These are phyloP conservation scores for Lasiosphaeria hispida DNA, from an alignment of 495 filamentous ascomycete genomes.

Conservation along the genomic window DNA sequence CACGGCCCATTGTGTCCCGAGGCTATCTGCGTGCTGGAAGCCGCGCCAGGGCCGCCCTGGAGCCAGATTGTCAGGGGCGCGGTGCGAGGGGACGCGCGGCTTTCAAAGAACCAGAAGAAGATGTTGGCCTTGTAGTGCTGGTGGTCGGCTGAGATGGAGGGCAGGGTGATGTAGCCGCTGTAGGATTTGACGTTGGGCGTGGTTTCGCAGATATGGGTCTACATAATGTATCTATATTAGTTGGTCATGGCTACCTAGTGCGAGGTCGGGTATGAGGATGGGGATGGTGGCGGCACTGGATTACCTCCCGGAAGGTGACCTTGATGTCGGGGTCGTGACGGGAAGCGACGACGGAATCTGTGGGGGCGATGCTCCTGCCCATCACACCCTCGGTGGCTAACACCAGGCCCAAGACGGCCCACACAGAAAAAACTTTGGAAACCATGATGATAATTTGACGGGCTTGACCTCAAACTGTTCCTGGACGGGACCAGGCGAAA, in stretches of 20 bases:
- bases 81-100: constrained; percentile 1
- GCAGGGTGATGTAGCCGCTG: constrained; percentile 15
- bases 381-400: too few relatives aligned
- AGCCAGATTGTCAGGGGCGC: constrained; percentile 17
- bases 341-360: too few relatives aligned
- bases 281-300: too few relatives aligned
- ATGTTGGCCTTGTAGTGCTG: background rate
- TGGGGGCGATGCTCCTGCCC: too few relatives aligned
- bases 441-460: too few relatives aligned
- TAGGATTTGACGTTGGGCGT: constrained; percentile 9
- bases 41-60: constrained; percentile 13
- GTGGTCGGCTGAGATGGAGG: background rate
- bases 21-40: constrained; percentile 9
- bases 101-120: constrained; percentile 19
- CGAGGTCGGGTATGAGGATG: background rate
- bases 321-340: too few relatives aligned
- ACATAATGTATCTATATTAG: background rate
- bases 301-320: constrained; percentile 6
- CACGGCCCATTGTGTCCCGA: constrained; percentile 17
- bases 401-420: too few relatives aligned
- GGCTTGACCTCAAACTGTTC: too few relatives aligned
- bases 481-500: too few relatives aligned
- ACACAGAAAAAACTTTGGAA: too few relatives aligned
- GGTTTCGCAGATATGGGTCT: constrained; percentile 17
- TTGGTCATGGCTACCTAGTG: background rate